Conservation (phyloP, 192 early-diverging fungal genomes). For the Backusella psychrophila region DNA sequence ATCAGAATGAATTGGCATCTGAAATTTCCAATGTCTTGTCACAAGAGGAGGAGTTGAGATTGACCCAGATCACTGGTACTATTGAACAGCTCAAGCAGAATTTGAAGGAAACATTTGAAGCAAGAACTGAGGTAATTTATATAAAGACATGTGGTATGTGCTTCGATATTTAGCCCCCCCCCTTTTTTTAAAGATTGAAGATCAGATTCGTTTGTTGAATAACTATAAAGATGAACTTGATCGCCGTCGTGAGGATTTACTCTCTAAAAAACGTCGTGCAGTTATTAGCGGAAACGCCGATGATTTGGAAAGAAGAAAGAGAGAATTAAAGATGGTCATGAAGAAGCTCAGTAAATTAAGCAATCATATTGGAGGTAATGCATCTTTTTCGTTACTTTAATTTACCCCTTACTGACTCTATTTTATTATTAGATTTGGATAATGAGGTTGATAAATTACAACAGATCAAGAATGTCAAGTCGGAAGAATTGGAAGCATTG, state of each 20-base stretch:
- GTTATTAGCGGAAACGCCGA: conserved; percentile 44
- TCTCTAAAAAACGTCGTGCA: conserved; percentile 57
- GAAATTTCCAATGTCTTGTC: conserved; percentile 52
- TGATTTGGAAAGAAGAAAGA: conserved; percentile 30
- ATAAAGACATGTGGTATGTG: not conserved
- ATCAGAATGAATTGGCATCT: conserved; percentile 58
- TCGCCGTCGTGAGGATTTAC: conserved; percentile 64
- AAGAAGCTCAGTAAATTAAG: conserved; percentile 37
- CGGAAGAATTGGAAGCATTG: conserved; percentile 13
- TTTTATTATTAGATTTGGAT: conserved; percentile 22
- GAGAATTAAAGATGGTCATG: conserved; percentile 25
- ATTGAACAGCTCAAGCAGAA: conserved; percentile 56
- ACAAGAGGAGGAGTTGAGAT: conserved; percentile 48
- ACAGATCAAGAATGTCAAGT: not conserved
- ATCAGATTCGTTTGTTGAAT: conserved; percentile 67
- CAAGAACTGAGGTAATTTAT: conserved; percentile 50
- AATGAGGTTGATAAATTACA: conserved; percentile 11
- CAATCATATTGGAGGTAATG: conserved; percentile 33
- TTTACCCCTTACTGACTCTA: not conserved
- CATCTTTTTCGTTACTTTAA: not conserved
- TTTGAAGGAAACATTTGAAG: conserved; percentile 50
- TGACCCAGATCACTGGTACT: conserved; percentile 47
- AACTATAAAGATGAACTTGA: conserved; percentile 68
- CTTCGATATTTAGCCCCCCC: not conserved
- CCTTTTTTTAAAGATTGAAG: conserved; percentile 56